Base-by-base conservation (phyloP, 75 land plant species). In the Pinus albicaulis region DNA sequence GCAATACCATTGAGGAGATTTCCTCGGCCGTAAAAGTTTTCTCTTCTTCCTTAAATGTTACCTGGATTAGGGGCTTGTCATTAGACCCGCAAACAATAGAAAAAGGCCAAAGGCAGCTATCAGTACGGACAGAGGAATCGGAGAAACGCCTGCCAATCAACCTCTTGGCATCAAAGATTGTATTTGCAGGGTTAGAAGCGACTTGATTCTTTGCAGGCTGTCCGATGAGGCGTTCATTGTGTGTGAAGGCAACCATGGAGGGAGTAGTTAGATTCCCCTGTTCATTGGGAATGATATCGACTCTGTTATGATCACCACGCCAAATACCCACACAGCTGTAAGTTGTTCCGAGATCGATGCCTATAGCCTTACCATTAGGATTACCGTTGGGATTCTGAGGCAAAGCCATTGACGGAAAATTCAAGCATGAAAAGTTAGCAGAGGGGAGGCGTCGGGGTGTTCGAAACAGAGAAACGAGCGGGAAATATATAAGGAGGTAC, bases 161-260 rank as follows among this genome's bases (percentile, higher is more conserved):
- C 19, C 86, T 15, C 57, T 84, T 84, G 69, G 82, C 86, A 73
- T 84, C 86, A 76, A 81, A 84, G 79, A 84, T 73, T 7, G 86
- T 84, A 25, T 85, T 82, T 71, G 82, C 86, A 7, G 86, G 80
- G 73, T 84, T 84, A 20, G 64, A 71, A 57, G 84, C 80, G 48
- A 85, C 86, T 65, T 84, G 86, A 48, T 81, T 84, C 84, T 84
- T 84, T 23, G 86, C 86, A 41, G 86, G 85, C 57, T 84, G 80
- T 41, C 86, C 86, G 48, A 84, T 84, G 15, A 84, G 61, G 3
- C 86, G 20, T 57, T 84, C 86, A n/a, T 8, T 76, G 44, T 84
- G 84, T 26, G 86, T 84, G 86, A 84, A 84, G 36, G 85, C 86
- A 69, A 84, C 86, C 86, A 85, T 82, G 26, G 86, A 84, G 13